These are phyloP conservation scores for Pelargonium nanum DNA, from an alignment of 345 rosid species.

Conservation along the genomic window DNA sequence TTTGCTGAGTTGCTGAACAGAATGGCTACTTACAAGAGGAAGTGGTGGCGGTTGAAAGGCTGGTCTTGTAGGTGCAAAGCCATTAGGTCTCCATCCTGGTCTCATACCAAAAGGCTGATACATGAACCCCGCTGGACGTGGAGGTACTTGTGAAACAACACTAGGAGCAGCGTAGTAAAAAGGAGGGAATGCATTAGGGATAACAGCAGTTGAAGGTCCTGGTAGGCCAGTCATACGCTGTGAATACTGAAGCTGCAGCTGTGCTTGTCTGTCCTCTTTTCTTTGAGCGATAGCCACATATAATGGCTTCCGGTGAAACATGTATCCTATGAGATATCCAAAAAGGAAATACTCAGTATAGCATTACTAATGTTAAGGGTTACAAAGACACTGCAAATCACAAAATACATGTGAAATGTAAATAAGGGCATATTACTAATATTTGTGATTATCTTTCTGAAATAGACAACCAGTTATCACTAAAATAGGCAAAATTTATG, in stretches of 20 bases:
- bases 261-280: slow-evolving; percentile 60
- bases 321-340: slow-evolving; percentile 25
- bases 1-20: not conserved
- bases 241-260: slow-evolving; percentile 42
- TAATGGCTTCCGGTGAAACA: slow-evolving; percentile 58
- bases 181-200: slow-evolving; percentile 50
- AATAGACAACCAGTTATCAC: too few relatives aligned
- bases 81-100: slow-evolving; percentile 45
- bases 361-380: not conserved
- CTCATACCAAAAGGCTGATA: slow-evolving; percentile 50
- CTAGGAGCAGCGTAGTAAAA: slow-evolving; percentile 51
- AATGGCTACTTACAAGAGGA: slow-evolving; percentile 28
- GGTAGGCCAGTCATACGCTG: slow-evolving; percentile 34
- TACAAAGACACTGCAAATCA: not conserved
- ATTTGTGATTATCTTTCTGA: too few relatives aligned
- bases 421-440: too few relatives aligned
- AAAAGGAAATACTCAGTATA: slow-evolving; percentile 4
- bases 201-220: slow-evolving; percentile 40
- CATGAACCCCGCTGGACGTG: slow-evolving; percentile 33
- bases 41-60: slow-evolving; percentile 36
- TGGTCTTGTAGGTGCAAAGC: slow-evolving; percentile 39
- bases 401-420: not conserved
- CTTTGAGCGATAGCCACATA: slow-evolving; percentile 71
- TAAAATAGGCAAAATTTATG: too few relatives aligned
- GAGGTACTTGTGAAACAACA: slow-evolving; percentile 36